Evolutionary conservation across 2,329 filamentous ascomycete genomes (phyloP).

Genomic region (Botrytis fragariae): DNA sequence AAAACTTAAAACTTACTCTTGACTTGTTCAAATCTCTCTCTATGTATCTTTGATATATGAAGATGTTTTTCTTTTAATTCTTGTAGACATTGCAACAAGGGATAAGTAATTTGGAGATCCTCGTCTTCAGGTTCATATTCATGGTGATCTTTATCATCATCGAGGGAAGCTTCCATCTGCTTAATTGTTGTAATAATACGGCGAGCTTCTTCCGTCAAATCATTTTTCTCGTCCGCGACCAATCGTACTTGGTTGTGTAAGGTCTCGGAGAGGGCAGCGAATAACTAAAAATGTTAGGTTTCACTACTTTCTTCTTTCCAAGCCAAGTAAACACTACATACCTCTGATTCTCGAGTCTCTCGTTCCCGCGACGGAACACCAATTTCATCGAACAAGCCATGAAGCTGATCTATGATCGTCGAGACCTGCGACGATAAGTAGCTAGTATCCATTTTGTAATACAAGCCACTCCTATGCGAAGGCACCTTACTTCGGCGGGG

Average conservation of each 20-base stretch:
- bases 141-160: conserved; percentile 66
- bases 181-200: conserved; percentile 80
- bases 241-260: conserved; percentile 84
- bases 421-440: conserved; percentile 95
- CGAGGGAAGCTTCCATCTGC: conserved; percentile 90
- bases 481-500: not conserved
- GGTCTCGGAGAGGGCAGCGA: conserved; percentile 85
- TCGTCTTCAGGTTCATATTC: conserved; percentile 64
- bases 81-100: conserved; percentile 76
- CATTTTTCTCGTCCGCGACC: conserved; percentile 84
- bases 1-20: conserved; percentile 64
- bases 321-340: conserved; percentile 44
- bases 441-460: conserved; percentile 72
- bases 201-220: conserved; percentile 85
- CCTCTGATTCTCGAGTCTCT: conserved; percentile 85
- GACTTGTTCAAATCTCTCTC: conserved; percentile 91
- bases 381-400: conserved; percentile 95
- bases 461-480: conserved; percentile 8
- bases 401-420: conserved; percentile 86
- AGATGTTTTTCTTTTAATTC: conserved; percentile 81
- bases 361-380: conserved; percentile 92
- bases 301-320: conserved; percentile 1
- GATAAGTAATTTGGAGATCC: conserved; percentile 75
- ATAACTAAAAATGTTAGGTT: conserved; percentile 60
- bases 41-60: conserved; percentile 77